Base-by-base conservation (phyloP, 2,329 filamentous ascomycete species). In the Paraphaeosphaeria minitans region DNA sequence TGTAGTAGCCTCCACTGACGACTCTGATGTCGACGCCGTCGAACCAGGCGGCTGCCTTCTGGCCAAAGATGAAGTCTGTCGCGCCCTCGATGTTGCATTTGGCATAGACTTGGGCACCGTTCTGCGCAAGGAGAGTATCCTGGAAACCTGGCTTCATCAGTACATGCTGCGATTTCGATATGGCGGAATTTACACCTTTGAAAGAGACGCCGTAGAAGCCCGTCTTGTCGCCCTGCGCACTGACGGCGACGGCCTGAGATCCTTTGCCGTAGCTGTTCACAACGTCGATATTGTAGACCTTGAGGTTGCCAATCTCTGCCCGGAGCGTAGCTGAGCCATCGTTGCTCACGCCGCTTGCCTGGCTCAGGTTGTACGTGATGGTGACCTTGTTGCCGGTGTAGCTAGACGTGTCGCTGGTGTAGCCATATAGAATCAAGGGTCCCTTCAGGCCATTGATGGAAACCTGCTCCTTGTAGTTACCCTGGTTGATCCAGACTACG, bases 241-340 rank as follows among this genome's bases (percentile, higher is more conserved):
- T 81, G 19, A 87, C 59, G 2, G 85, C 85, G 49, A 87, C 76
- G 13, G 81, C 83, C 63, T 85, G 83, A 4, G 77, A 79, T 22
- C 82, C 81, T 41, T 76, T 53, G 8, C 83, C 83, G 53, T 80
- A 74, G 16, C 71, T 75, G 59, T 75, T 76, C 60, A 74, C 72
- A 10, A 86, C 76, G 69, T 87, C 85, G 70, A 89, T 78, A 63
- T 89, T 89, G 77, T 89, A 89, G 19, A 88, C 75, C 64, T 83
- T 84, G 58, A 88, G 80, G 64, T 84, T 81, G 5, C 73, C 68
- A 0, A 83, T 80, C 65, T 72, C 75, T 9, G 79, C 81, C 13
- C 82, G 77, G n/a, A 84, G 71, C 1, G 83, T 84, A 4, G 75
- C 81, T 4, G 82, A 87, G 58, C 73, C 69, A 61, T 89, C 87